Conservation (phyloP, 139 green algal species). For the Volvox reticuliferus region DNA sequence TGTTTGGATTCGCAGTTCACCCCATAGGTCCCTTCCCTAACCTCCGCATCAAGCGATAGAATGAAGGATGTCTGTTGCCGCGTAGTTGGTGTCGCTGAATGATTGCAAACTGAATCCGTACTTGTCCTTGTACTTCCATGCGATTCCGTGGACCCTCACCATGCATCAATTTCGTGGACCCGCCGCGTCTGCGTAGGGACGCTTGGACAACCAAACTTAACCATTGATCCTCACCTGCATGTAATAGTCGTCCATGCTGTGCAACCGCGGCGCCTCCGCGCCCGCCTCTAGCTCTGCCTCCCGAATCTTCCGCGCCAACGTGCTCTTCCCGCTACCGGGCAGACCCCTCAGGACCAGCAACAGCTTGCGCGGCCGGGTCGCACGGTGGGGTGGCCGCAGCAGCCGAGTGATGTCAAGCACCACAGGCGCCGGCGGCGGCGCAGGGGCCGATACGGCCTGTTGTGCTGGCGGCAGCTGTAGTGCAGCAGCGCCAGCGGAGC, state of each 20-base stretch:
- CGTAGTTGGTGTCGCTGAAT: no score
- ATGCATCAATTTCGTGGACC: no score
- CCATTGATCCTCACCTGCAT: constrained; percentile 63
- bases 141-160: no score
- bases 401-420: constrained; percentile 46
- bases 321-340: constrained; percentile 88
- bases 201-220: no score
- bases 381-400: constrained; percentile 57
- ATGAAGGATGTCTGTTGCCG: no score
- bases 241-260: constrained; percentile 92
- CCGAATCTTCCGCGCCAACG: constrained; percentile 70
- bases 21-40: no score
- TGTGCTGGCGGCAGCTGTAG: not conserved
- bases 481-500: not conserved
- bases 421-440: not conserved
- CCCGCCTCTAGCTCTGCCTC: constrained; percentile 78
- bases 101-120: no score
- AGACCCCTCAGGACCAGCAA: constrained; percentile 79
- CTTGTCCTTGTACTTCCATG: no score
- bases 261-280: constrained; percentile 74
- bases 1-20: no score
- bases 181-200: no score
- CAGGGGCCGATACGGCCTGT: not conserved
- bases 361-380: constrained; percentile 65
- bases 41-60: no score